These are phyloP conservation scores for Backusella sp. DNA, from an alignment of 192 early-diverging fungal species.

Conservation along the genomic window DNA sequence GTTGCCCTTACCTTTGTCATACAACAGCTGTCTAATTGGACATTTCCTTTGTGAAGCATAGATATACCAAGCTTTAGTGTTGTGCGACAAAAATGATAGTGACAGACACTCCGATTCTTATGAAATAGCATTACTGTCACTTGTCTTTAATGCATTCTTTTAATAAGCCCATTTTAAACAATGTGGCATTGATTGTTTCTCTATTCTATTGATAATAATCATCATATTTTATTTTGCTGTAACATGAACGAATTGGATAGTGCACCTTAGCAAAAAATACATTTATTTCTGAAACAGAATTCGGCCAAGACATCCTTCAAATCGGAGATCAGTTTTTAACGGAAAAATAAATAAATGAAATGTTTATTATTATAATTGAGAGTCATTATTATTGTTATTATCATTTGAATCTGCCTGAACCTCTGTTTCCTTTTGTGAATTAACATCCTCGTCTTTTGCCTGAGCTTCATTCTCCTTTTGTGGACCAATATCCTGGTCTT, in stretches of 20 bases:
- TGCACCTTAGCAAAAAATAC: not conserved
- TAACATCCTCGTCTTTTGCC: not conserved
- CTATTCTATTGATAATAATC: too few relatives aligned
- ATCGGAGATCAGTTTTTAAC: not conserved
- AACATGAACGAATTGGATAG: too few relatives aligned
- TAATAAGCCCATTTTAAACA: too few relatives aligned
- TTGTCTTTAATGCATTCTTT: too few relatives aligned
- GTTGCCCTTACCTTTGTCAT: too few relatives aligned
- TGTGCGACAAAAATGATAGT: not conserved
- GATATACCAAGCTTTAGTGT: not conserved
- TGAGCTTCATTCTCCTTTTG: not conserved
- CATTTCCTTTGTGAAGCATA: not conserved
- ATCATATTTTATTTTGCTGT: too few relatives aligned
- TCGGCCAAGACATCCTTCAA: not conserved
- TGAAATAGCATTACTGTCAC: not conserved
- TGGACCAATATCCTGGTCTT: not conserved
- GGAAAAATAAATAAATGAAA: not conserved
- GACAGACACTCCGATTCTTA: not conserved
- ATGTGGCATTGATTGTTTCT: too few relatives aligned
- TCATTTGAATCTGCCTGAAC: not conserved
- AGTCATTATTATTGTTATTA: not conserved
- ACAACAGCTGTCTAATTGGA: too few relatives aligned
- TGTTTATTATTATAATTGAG: not conserved
- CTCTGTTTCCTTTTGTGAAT: not conserved
- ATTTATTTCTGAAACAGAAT: not conserved